Conservation (phyloP, 1,284 basidiomycete species). For the Sporisorium sorghi region DNA sequence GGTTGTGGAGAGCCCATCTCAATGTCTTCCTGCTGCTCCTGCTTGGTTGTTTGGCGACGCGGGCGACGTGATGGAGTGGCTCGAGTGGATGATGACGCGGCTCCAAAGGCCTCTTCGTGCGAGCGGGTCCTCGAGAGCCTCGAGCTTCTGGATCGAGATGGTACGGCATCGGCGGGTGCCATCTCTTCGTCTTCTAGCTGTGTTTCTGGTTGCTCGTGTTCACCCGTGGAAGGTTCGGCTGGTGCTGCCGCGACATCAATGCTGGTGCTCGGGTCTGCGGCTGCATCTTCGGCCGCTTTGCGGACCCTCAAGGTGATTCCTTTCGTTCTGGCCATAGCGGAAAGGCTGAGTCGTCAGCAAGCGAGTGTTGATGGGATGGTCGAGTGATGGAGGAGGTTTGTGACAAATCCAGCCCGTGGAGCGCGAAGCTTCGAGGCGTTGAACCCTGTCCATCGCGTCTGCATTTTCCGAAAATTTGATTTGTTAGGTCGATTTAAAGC, state of each 20-base stretch:
- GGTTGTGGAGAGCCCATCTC: constrained; percentile 17
- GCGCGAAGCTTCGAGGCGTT: constrained; percentile 9
- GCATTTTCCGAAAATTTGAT: neutral
- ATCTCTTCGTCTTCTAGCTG: constrained; percentile 30
- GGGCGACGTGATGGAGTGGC: constrained; percentile 42
- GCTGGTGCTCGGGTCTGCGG: neutral
- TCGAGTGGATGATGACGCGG: constrained; percentile 10
- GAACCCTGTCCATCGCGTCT: neutral
- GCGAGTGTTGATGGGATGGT: neutral
- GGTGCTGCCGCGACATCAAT: constrained; percentile 3
- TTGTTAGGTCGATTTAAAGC: too few relatives aligned
- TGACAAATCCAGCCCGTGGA: neutral
- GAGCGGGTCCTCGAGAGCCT: constrained; percentile 32
- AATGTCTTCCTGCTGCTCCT: constrained; percentile 23
- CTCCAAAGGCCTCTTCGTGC: constrained; percentile 30
- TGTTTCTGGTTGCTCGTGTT: neutral
- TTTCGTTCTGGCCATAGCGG: constrained; percentile 42
- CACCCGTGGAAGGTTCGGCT: constrained; percentile 1
- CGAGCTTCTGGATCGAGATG: constrained; percentile 29
- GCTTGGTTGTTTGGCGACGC: constrained; percentile 35
- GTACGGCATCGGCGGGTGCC: constrained; percentile 12
- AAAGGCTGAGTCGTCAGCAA: neutral
- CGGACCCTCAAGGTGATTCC: constrained; percentile 47
- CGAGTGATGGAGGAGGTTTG: neutral
- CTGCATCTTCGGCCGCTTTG: constrained; percentile 24